A percentile compares a stretch with the other conserved stretches of the same genome.
These are phyloP conservation scores for Mallotus repandus DNA, from an alignment of 441 rosid genomes.

Conservation along the genomic window DNA sequence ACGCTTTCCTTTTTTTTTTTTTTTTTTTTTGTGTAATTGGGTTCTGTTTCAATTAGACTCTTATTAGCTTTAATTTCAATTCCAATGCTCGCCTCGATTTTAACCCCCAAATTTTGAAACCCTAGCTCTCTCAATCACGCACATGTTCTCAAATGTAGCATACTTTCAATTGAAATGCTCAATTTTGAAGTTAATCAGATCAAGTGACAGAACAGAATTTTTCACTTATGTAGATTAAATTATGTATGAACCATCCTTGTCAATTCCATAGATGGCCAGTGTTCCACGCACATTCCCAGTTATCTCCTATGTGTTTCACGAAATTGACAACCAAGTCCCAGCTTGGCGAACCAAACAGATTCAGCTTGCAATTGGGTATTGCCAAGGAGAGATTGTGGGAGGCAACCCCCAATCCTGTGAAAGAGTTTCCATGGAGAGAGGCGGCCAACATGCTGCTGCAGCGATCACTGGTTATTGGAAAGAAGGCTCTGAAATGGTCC, in stretches of 20 bases:
- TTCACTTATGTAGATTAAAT: constrained; percentile 30
- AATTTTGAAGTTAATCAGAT: too few species aligned
- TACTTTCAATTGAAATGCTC: too few species aligned
- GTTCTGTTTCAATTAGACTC: too few species aligned
- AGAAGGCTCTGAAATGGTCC: constrained; percentile 41
- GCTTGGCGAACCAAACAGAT: constrained; percentile 34
- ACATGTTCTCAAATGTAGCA: too few species aligned
- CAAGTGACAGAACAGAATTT: too few species aligned
- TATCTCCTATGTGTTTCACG: constrained; percentile 20
- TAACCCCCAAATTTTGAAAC: background rate
- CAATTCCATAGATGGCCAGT: constrained; percentile 18
- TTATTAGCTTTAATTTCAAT: background rate
- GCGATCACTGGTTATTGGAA: constrained; percentile 28
- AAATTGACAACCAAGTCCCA: constrained; percentile 24
- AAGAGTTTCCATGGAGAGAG: constrained; percentile 46
- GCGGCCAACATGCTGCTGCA: constrained; percentile 31
- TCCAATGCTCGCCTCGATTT: too few species aligned
- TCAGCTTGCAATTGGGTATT: constrained; percentile 23
- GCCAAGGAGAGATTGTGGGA: constrained; percentile 36
- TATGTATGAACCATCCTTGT: constrained; percentile 19
- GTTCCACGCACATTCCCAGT: background rate
- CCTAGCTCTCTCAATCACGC: too few species aligned
- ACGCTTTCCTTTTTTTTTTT: background rate
- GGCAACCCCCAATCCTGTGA: constrained; percentile 31
- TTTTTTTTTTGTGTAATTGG: too few species aligned